Percentiles rank a stretch among this genome's conserved stretches.
phyloP scores from a whole-genome alignment of 306 rosid species.

The Malus fusca region DNA sequence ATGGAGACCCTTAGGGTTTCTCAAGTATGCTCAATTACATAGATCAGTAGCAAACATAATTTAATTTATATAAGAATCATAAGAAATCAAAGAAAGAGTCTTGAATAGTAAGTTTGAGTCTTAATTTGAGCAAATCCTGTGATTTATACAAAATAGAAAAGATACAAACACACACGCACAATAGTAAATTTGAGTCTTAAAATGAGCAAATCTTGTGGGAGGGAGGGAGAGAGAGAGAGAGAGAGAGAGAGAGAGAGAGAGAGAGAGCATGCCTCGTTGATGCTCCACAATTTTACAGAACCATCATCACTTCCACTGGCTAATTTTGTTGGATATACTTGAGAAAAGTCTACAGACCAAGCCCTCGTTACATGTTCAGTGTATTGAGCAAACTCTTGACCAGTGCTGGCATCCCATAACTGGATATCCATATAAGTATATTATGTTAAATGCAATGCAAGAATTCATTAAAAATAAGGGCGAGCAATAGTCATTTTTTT shows the following conservation, averaged over 20 bases:
- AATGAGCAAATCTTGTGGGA: not conserved
- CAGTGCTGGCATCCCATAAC: constrained; percentile 94
- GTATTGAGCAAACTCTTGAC: constrained; percentile 69
- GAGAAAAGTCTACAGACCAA: constrained; percentile 93
- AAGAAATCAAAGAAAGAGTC: not conserved
- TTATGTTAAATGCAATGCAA: constrained; percentile 16
- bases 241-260: constrained; percentile 15
- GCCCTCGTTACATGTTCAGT: constrained; percentile 77
- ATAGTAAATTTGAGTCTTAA: not conserved
- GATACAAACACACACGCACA: not conserved
- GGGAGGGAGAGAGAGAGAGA: constrained; percentile 7
- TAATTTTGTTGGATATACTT: constrained; percentile 72
- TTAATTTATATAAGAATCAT: not conserved
- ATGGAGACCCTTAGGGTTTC: not conserved
- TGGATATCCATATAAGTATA: constrained; percentile 37
- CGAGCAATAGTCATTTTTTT: not conserved
- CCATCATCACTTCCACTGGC: constrained; percentile 97
- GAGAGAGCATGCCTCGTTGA: constrained; percentile 66
- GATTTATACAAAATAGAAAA: not conserved
- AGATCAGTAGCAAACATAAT: not conserved
- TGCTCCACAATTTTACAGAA: constrained; percentile 81
- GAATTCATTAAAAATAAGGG: not conserved
- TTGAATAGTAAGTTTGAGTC: not conserved
- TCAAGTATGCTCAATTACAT: not conserved
- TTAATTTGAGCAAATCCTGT: not conserved